Evolutionary conservation across 1,284 basidiomycete genomes (phyloP).

Genomic region (Volvariella volvacea): DNA sequence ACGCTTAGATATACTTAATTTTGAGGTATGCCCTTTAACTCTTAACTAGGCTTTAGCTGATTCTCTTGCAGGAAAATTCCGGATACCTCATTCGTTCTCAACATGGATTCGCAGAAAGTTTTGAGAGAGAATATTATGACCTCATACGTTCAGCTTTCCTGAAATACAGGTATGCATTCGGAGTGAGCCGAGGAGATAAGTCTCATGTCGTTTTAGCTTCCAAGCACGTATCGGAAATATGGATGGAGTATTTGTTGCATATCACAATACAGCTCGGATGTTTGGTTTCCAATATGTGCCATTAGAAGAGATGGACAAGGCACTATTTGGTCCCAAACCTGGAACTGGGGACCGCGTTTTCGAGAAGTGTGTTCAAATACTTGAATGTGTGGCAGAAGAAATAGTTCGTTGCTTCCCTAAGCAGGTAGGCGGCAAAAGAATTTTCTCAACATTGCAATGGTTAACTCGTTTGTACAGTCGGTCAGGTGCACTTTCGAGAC

Average conservation of each 20-base stretch:
- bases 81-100: conserved; percentile 66
- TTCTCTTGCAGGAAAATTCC: conserved; percentile 53
- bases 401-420: conserved; percentile 60
- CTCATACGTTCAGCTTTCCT: conserved; percentile 90
- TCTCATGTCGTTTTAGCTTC: conserved; percentile 45
- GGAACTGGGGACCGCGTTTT: conserved; percentile 73
- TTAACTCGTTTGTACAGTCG: conserved; percentile 28
- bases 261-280: conserved; percentile 86
- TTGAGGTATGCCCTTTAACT: conserved; percentile 42
- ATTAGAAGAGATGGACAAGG: conserved; percentile 81
- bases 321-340: conserved; percentile 59
- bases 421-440: conserved; percentile 54
- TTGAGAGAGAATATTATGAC: conserved; percentile 90
- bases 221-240: conserved; percentile 96
- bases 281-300: conserved; percentile 96
- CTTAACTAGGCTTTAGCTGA: conserved; percentile 1
- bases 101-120: conserved; percentile 65
- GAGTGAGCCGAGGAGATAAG: not conserved
- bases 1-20: conserved; percentile 84
- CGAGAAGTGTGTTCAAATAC: conserved; percentile 63
- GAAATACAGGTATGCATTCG: conserved; percentile 71
- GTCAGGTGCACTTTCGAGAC: conserved; percentile 59
- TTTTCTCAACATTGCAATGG: conserved; percentile 1
- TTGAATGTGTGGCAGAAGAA: conserved; percentile 68
- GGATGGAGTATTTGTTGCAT: conserved; percentile 95